A percentile compares a stretch with the other conserved stretches of the same genome.
Evolutionary conservation across 352 stramenopile species (phyloP).

Genomic region (Phytophthora tubulina): DNA sequence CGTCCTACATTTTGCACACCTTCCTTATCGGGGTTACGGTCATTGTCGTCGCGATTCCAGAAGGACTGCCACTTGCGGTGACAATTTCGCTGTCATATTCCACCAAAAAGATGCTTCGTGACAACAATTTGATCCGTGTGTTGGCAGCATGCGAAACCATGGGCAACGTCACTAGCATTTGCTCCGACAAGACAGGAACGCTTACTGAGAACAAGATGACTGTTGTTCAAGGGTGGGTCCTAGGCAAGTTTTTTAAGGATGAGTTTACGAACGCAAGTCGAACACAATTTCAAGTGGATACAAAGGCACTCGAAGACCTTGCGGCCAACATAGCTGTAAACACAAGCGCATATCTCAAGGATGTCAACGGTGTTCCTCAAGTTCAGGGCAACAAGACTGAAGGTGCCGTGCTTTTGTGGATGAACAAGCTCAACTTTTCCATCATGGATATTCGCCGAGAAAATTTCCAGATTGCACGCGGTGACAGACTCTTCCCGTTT

Average conservation of each 20-base stretch:
- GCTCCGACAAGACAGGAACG: conserved; percentile 97
- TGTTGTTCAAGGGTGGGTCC: conserved; percentile 92
- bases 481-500: conserved; percentile 79
- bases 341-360: conserved; percentile 79
- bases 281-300: conserved; percentile 46
- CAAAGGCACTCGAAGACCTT: conserved; percentile 53
- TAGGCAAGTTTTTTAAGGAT: conserved; percentile 69
- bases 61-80: conserved; percentile 94
- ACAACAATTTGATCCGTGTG: conserved; percentile 99
- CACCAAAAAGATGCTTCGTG: conserved; percentile 98
- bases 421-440: conserved; percentile 67
- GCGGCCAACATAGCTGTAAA: conserved; percentile 74
- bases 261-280: conserved; percentile 28
- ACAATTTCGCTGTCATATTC: conserved; percentile 96
- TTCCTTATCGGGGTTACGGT: conserved; percentile 96
- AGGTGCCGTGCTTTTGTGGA: conserved; percentile 80
- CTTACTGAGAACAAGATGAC: conserved; percentile 99
- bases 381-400: conserved; percentile 90
- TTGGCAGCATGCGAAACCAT: conserved; percentile 98
- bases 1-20: conserved; percentile 92
- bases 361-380: conserved; percentile 42
- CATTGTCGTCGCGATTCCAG: conserved; percentile 95
- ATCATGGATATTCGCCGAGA: conserved; percentile 70
- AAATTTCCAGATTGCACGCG: conserved; percentile 59
- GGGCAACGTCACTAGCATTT: conserved; percentile 98